Evolutionary conservation across 805 yeast genomes (phyloP).

Genomic region (Suhomyces sp.): DNA sequence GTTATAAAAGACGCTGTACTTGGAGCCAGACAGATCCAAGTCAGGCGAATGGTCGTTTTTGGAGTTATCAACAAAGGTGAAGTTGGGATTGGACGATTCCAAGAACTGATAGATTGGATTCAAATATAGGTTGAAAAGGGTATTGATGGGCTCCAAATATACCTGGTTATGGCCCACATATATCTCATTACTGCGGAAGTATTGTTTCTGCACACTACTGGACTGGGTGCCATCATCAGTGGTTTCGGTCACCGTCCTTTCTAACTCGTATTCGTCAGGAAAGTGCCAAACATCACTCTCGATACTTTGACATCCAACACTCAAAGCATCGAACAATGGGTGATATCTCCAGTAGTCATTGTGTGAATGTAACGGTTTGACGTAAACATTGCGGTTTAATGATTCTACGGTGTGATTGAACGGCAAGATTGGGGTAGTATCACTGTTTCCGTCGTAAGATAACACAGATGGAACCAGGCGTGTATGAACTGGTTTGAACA

Average conservation of each 20-base stretch:
- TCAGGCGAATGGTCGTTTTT: slow-evolving; percentile 4
- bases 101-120: slow-evolving; percentile 50
- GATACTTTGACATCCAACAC: slow-evolving; percentile 53
- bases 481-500: not conserved
- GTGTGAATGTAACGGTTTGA: slow-evolving; percentile 58
- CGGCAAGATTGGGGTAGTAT: slow-evolving; percentile 17
- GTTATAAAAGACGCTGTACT: slow-evolving; percentile 37
- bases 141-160: slow-evolving; percentile 43
- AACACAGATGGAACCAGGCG: not conserved
- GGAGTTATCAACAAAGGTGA: not conserved
- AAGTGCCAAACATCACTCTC: slow-evolving; percentile 69
- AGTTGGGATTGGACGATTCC: slow-evolving; percentile 43
- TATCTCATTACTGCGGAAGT: slow-evolving; percentile 36
- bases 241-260: slow-evolving; percentile 24
- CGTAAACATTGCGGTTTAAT: slow-evolving; percentile 35
- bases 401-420: slow-evolving; percentile 23
- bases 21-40: slow-evolving; percentile 13
- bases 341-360: slow-evolving; percentile 63
- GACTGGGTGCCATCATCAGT: slow-evolving; percentile 10
- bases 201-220: slow-evolving; percentile 6
- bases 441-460: slow-evolving; percentile 7
- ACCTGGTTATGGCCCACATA: slow-evolving; percentile 63
- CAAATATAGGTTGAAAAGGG: slow-evolving; percentile 50
- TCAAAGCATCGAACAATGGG: slow-evolving; percentile 58
- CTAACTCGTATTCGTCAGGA: slow-evolving; percentile 27